These are phyloP conservation scores for Botrytis deweyae DNA, from an alignment of 2,329 filamentous ascomycete species.

Conservation along the genomic window DNA sequence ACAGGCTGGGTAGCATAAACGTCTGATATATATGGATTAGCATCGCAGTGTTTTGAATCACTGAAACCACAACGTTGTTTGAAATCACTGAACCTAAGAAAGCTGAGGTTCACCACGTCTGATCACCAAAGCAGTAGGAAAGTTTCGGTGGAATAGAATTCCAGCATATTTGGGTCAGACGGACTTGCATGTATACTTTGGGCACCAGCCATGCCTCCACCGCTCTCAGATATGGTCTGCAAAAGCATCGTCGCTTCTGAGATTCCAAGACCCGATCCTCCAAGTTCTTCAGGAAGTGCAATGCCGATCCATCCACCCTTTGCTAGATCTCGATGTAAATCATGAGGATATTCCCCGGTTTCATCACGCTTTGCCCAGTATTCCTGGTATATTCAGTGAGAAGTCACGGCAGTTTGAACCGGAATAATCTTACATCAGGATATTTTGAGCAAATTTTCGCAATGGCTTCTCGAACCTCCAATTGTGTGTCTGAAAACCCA, in stretches of 20 bases:
- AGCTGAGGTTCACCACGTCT: neutral
- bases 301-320: constrained; percentile 80
- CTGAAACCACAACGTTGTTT: neutral
- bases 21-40: constrained; percentile 37
- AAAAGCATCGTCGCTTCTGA: constrained; percentile 86
- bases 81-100: neutral
- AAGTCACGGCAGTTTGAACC: neutral
- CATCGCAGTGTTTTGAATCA: neutral
- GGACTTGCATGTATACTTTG: constrained; percentile 58
- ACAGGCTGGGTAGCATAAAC: constrained; percentile 76
- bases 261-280: constrained; percentile 73
- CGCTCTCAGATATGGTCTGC: constrained; percentile 74
- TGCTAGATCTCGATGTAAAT: constrained; percentile 73
- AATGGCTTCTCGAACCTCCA: constrained; percentile 70
- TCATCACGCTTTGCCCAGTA: constrained; percentile 79
- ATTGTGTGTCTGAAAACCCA: constrained; percentile 70
- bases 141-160: neutral
- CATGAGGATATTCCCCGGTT: constrained; percentile 66
- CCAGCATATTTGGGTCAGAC: neutral
- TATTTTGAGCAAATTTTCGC: constrained; percentile 67
- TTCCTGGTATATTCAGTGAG: constrained; percentile 40
- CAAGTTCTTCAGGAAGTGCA: constrained; percentile 70
- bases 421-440: constrained; percentile 50
- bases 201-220: constrained; percentile 74
- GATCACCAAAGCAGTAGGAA: neutral